phyloP scores from a whole-genome alignment of 495 filamentous ascomycete species.

The Xylaria flabelliformis region DNA sequence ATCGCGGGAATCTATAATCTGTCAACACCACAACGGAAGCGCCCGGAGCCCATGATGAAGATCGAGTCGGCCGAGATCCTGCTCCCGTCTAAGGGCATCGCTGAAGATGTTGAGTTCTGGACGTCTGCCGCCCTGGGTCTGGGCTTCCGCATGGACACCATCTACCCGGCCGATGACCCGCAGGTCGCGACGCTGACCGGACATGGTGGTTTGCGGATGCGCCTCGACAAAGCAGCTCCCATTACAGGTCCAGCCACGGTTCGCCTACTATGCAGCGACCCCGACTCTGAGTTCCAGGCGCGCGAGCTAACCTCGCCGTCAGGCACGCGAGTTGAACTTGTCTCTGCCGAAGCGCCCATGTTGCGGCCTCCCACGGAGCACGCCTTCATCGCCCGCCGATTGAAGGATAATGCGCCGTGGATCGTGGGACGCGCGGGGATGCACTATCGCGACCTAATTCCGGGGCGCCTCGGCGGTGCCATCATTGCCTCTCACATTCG shows the following conservation, averaged over 20 bases:
- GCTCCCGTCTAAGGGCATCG: slow-evolving; percentile 26
- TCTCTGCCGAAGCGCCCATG: slow-evolving; percentile 13
- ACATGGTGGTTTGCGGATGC: slow-evolving; percentile 25
- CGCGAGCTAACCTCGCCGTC: slow-evolving; percentile 20
- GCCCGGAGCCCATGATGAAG: slow-evolving; percentile 1
- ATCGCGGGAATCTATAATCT: slow-evolving; percentile 7
- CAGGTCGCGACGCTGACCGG: slow-evolving; percentile 18
- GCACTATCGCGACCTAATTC: slow-evolving; percentile 24
- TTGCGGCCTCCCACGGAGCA: slow-evolving; percentile 16
- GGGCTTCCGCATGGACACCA: slow-evolving; percentile 24
- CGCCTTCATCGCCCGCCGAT: slow-evolving; percentile 21
- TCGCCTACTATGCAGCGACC: slow-evolving; percentile 19
- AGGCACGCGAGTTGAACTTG: slow-evolving; percentile 17
- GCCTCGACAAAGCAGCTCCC: slow-evolving; percentile 12
- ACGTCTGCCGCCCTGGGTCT: slow-evolving; percentile 10
- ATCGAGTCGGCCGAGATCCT: slow-evolving; percentile 20
- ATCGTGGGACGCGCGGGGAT: slow-evolving; percentile 23
- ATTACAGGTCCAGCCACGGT: slow-evolving; percentile 1
- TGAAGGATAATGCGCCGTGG: slow-evolving; percentile 26
- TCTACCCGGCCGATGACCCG: slow-evolving; percentile 24
- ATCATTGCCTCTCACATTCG: slow-evolving; percentile 26
- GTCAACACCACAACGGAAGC: slow-evolving; percentile 4
- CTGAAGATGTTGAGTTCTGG: slow-evolving; percentile 26
- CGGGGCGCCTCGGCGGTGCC: slow-evolving; percentile 21
- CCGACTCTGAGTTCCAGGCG: background rate